Evolutionary conservation across 176 grass and related monocot species (phyloP).

Genomic region (Thinopyrum elongatum): DNA sequence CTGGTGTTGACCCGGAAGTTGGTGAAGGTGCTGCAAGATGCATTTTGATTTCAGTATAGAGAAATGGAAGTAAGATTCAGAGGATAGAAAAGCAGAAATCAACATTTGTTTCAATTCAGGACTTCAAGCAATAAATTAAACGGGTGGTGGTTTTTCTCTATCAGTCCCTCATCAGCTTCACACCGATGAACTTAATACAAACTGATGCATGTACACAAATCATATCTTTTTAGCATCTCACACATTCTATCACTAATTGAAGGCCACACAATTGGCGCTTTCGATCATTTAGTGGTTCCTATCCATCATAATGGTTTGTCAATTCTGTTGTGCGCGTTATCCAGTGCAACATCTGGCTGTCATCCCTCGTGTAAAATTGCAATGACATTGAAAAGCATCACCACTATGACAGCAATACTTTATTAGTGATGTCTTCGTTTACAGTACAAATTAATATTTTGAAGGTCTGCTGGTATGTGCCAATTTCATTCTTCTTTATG

Average conservation of each 20-base stretch:
- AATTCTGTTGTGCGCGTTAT: neutral
- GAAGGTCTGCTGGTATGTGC: neutral
- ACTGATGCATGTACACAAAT: neutral
- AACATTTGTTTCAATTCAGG: neutral
- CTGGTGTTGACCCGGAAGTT: constrained; percentile 24
- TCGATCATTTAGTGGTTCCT: neutral
- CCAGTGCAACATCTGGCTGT: neutral
- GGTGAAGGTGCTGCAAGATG: constrained; percentile 33
- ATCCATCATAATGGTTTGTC: neutral
- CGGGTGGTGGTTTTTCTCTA: neutral
- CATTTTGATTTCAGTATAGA: neutral
- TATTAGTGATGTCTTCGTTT: neutral
- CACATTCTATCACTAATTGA: neutral
- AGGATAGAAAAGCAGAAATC: neutral
- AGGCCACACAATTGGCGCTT: neutral
- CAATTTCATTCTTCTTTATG: neutral
- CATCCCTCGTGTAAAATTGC: neutral
- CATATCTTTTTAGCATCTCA: neutral
- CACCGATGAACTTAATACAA: neutral
- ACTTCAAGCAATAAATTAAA: neutral
- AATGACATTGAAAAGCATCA: neutral
- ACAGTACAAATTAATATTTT: neutral
- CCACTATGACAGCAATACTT: neutral
- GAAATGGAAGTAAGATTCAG: neutral
- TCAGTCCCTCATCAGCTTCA: neutral